phyloP scores from a whole-genome alignment of 2,329 filamentous ascomycete genomes.

The Meredithiella fracta region DNA sequence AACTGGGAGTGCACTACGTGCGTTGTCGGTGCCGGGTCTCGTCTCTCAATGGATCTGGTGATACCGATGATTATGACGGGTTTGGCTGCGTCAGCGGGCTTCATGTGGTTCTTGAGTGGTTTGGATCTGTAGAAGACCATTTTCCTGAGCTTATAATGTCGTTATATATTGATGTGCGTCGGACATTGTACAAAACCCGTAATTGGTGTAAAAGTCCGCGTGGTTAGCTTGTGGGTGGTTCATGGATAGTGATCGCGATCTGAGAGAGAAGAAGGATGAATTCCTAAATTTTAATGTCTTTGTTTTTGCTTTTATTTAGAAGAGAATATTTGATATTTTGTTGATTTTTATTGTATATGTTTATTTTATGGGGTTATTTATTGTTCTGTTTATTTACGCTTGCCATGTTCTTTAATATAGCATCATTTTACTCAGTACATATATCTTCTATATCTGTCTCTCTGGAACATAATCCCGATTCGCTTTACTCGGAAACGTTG shows the following conservation, averaged over 20 bases:
- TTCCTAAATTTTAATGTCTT: too few species aligned
- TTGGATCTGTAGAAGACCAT: constrained; percentile 22
- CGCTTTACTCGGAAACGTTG: constrained; percentile 90
- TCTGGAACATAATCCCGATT: constrained; percentile 54
- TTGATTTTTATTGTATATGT: too few species aligned
- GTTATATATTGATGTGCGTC: not conserved
- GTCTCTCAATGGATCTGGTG: not conserved
- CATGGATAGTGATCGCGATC: too few species aligned
- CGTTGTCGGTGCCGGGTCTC: constrained; percentile 27
- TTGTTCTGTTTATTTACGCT: not conserved
- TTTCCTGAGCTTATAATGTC: not conserved
- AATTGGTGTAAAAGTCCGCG: not conserved
- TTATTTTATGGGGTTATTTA: too few species aligned
- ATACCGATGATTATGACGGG: constrained; percentile 24
- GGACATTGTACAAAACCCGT: not conserved
- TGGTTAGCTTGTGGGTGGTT: too few species aligned
- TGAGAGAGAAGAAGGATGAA: too few species aligned
- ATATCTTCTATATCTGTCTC: not conserved
- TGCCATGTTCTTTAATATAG: not conserved
- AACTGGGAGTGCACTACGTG: constrained; percentile 43
- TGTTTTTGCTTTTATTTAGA: too few species aligned
- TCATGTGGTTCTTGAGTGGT: constrained; percentile 48
- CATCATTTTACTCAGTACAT: not conserved
- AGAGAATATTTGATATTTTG: not conserved
- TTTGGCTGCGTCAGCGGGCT: constrained; percentile 39